phyloP scores from a whole-genome alignment of 2,329 filamentous ascomycete genomes.

The Chaetomium olivaceum region DNA sequence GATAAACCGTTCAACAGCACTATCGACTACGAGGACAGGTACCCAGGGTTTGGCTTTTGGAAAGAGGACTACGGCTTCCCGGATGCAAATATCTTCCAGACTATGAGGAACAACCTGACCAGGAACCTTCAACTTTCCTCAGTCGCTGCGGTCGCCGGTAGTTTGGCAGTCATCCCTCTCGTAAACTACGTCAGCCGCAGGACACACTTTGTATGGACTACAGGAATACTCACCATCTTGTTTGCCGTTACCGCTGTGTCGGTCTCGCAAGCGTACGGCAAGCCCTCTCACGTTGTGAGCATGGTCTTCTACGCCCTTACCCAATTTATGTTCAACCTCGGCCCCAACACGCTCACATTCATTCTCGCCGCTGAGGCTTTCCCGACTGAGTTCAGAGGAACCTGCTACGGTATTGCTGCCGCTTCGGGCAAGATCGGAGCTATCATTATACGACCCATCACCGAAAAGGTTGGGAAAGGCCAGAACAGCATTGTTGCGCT shows the following conservation, averaged over 20 bases:
- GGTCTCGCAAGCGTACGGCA: slow-evolving; percentile 3
- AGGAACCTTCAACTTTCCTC: background rate
- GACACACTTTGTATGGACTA: background rate
- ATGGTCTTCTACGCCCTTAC: slow-evolving; percentile 5
- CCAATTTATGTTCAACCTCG: slow-evolving; percentile 13
- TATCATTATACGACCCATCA: slow-evolving; percentile 9
- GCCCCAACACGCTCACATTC: slow-evolving; percentile 15
- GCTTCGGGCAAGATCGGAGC: slow-evolving; percentile 3
- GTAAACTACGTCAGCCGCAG: slow-evolving; percentile 3
- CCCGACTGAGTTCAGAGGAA: slow-evolving; percentile 7
- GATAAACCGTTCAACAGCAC: background rate
- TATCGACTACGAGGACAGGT: background rate
- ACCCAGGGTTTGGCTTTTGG: background rate
- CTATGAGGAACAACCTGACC: background rate
- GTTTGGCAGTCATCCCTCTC: background rate
- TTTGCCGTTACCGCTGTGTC: slow-evolving; percentile 2
- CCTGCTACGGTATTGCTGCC: slow-evolving; percentile 9
- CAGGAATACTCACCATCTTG: background rate
- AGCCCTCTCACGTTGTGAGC: background rate
- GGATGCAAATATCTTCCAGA: background rate
- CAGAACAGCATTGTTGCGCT: background rate
- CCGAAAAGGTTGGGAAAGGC: background rate
- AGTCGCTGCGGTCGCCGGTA: background rate
- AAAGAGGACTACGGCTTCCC: background rate
- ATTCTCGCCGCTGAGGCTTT: slow-evolving; percentile 8